A percentile compares a stretch with the other conserved stretches of the same genome.
phyloP scores from a whole-genome alignment of 2,329 filamentous ascomycete species.

The Diaporthe humulicola region DNA sequence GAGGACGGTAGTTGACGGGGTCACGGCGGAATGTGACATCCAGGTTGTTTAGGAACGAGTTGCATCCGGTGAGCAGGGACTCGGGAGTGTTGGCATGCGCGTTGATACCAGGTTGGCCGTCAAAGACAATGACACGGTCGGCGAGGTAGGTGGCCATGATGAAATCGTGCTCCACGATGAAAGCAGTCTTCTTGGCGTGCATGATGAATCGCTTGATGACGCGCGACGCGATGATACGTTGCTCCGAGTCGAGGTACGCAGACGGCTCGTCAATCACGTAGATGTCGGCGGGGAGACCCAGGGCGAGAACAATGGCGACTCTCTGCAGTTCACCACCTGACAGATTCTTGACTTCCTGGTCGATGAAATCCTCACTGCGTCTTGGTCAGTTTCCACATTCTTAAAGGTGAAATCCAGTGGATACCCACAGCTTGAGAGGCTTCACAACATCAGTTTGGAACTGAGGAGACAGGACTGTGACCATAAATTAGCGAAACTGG shows the following conservation, averaged over 20 bases:
- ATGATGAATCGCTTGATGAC: slow-evolving; percentile 99
- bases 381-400: not conserved
- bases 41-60: slow-evolving; percentile 94
- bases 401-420: too few species aligned
- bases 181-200: slow-evolving; percentile 99
- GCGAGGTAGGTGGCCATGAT: slow-evolving; percentile 82
- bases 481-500: slow-evolving; percentile 9
- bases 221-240: slow-evolving; percentile 96
- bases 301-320: slow-evolving; percentile 97
- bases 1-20: slow-evolving; percentile 93
- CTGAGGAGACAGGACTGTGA: slow-evolving; percentile 83
- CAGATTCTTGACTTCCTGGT: slow-evolving; percentile 98
- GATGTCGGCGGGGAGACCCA: slow-evolving; percentile 95
- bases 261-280: slow-evolving; percentile 99
- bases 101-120: slow-evolving; percentile 90
- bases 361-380: slow-evolving; percentile 88
- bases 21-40: slow-evolving; percentile 99
- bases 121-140: slow-evolving; percentile 98
- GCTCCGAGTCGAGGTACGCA: slow-evolving; percentile 97
- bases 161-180: slow-evolving; percentile 99
- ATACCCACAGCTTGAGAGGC: slow-evolving; percentile 84
- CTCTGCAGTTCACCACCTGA: slow-evolving; percentile 99
- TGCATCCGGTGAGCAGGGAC: slow-evolving; percentile 94
- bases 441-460: slow-evolving; percentile 99
- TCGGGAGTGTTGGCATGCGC: slow-evolving; percentile 91